A percentile compares a stretch with the other conserved stretches of the same genome.
These are phyloP conservation scores for apple (Malus domestica) DNA, from an alignment of 306 rosid genomes.

Conservation along the genomic window ASM211411v1 NC_041791.1:16888001-16888500, in stretches of 20 bases:
- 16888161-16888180: background rate
- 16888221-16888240: background rate
- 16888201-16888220: background rate
- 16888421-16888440: background rate
- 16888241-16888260: background rate
- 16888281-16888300: background rate
- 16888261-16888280: background rate
- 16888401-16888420: background rate
- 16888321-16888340: no score
- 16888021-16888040: background rate
- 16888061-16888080: background rate
- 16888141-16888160: slow-evolving; percentile 6
- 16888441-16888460: no score
- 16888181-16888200: background rate
- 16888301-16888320: background rate
- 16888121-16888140: slow-evolving; percentile 12
- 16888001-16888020: background rate
- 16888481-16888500: no score
- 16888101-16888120: background rate
- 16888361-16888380: no score
- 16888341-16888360: no score
- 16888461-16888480: no score
- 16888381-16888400: background rate
- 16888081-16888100: background rate
- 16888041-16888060: background rate